These are phyloP conservation scores for Colletotrichum cereale DNA, from an alignment of 2,329 filamentous ascomycete genomes.

Conservation along the genomic window DNA sequence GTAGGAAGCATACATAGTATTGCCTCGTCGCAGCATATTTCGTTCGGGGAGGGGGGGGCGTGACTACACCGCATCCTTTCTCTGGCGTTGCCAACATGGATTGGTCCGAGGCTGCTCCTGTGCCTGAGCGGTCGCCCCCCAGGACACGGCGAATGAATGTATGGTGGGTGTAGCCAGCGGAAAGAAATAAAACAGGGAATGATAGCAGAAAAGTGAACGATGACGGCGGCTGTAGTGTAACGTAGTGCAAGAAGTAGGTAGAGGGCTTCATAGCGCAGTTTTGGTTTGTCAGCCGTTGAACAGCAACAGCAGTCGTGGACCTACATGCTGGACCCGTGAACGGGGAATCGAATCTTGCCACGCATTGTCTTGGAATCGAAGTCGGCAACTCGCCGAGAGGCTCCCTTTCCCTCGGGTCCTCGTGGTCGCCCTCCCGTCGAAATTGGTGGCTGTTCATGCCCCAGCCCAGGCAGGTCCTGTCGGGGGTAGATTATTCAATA, in stretches of 20 bases:
- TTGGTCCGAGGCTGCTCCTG: background rate
- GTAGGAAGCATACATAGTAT: background rate
- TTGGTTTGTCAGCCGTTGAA: constrained; percentile 1
- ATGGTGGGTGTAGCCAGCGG: no score
- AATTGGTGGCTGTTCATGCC: background rate
- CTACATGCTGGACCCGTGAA: background rate
- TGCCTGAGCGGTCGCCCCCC: background rate
- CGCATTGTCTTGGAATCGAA: background rate
- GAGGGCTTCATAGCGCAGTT: constrained; percentile 2
- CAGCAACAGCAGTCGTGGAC: background rate
- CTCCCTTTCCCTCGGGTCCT: background rate
- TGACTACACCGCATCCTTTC: background rate
- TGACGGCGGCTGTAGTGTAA: constrained; percentile 19
- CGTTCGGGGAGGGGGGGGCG: background rate
- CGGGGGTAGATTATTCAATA: constrained; percentile 3
- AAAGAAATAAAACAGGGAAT: no score
- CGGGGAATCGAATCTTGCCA: background rate
- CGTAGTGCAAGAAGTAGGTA: background rate
- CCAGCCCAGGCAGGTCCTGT: background rate
- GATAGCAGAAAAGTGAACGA: constrained; percentile 11
- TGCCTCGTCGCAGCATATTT: constrained; percentile 12
- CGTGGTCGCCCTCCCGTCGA: background rate
- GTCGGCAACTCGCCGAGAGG: constrained; percentile 6
- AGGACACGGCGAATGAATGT: no score
- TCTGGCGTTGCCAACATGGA: background rate